Percentiles rank a stretch among this genome's conserved stretches.
Evolutionary conservation across 2,329 filamentous ascomycete species (phyloP).

Genomic region (Diaporthe helianthi): DNA sequence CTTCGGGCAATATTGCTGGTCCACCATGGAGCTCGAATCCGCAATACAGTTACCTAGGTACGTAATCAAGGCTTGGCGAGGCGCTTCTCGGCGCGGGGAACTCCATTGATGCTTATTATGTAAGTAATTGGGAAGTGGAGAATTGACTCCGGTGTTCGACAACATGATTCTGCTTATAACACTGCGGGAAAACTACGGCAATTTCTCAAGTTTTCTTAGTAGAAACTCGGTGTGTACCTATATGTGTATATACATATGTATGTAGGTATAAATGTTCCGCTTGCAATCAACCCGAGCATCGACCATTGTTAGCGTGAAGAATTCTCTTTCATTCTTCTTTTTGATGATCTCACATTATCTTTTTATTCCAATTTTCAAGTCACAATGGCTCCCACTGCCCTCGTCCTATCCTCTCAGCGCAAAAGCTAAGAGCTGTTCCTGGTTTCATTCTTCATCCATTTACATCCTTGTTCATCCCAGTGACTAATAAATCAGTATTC

Average conservation of each 20-base stretch:
- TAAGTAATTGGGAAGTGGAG: neutral
- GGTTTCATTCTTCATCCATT: too few species aligned
- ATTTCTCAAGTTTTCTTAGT: neutral
- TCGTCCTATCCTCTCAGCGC: too few species aligned
- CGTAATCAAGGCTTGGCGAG: conserved; percentile 19
- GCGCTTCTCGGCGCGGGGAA: neutral
- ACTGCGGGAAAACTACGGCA: neutral
- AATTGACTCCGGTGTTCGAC: neutral
- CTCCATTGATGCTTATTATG: neutral
- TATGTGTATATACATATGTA: too few species aligned
- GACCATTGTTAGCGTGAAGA: neutral
- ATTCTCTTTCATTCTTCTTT: too few species aligned
- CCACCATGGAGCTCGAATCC: neutral
- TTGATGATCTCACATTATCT: fast-evolving
- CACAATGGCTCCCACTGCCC: neutral
- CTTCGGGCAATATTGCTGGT: neutral
- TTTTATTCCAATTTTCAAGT: neutral
- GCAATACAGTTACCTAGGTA: too few species aligned
- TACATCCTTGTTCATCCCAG: neutral
- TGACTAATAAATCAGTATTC: neutral
- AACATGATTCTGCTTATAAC: neutral
- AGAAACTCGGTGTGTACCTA: neutral
- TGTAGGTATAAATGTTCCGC: neutral
- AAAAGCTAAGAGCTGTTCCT: too few species aligned
- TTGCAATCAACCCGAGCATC: neutral